Evolutionary conservation across 768 basidiomycete species (phyloP), one percentile per base, ranked within the genome.

Genomic region (Trametopsis cervina): DNA sequence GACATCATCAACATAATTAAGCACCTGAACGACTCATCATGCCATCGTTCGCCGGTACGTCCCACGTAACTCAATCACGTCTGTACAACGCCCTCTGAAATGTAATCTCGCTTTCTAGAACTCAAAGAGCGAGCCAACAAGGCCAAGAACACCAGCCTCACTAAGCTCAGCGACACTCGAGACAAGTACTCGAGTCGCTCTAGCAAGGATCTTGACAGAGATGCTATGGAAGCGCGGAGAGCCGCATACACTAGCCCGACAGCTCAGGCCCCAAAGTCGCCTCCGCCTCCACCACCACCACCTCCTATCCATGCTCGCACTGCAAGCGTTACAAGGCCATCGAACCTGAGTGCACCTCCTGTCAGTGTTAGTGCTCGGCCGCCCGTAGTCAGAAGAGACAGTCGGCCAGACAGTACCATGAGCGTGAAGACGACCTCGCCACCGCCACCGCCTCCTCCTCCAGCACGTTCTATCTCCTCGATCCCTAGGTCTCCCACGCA

Each of bases 91-190:
- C 35, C 35, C 17, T 36, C 35, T 11, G 11, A 17, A 17, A 17
- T 36, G 17, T 11, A 17, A 36, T 11, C 35, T 36, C 11, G 17
- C 35, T 36, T 11, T 17, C 11, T 11, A 11, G 83, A 85, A 39
- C 62, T 86, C 43, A 83, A 83, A 60, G 75, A 75, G 35, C 80
- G 77, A 55, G 85, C 85, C 9, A 61, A 64, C 18, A 80, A 77
- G 48, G 80, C 72, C n/a, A 81, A 81, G 48, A 77, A 78, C 59
- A 70, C 71, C 1, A 65, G 75, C 15, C 70, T 78, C 13, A 67
- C 69, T 49, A 80, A 73, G 58, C 44, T 79, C 44, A 69, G 74
- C 51, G 70, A 71, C 62, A 76, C 80, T 18, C 72, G 72, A 54
- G 83, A 85, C 64, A 70, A 72, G 20, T 73, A 73, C 56, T 38